Base-by-base conservation (phyloP, 257 asterid species). In the Perilla frutescens region DNA sequence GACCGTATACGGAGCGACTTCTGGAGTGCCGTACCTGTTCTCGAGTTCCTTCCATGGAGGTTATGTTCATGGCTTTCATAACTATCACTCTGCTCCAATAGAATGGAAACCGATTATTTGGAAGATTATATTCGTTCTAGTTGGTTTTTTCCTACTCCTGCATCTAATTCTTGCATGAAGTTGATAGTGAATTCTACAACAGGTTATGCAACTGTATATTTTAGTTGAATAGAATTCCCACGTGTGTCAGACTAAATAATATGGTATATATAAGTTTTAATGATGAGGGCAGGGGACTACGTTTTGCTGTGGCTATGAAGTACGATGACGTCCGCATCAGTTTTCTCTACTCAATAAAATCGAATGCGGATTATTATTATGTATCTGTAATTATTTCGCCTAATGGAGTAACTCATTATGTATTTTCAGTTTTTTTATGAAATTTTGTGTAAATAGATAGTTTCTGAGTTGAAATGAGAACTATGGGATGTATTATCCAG, bases 21-120 rank as follows among this genome's bases (percentile, higher is more conserved):
- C 93, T 1, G 96, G 94, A 10, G 86, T 79, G 8, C 92, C 96
- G 0, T 84, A 88, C 73, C 58, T 87, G 86, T 86, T 88, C 80
- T 84, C 96, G 8, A 81, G 91, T 64, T 88, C 96, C 26, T 86
- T 86, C 62, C 96, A 80, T 8, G 98, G 96, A 40, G 96, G 93
- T 44, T 88, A 88, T 76, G 80, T 81, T 73, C 93, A 88, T 66
- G 96, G 92, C 39, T 90, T 88, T 80, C 87, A 85, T 83, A 82
- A 82, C 83, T 74, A 84, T 51, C 84, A 80, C 68, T 75, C 87
- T 13, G 69, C 66, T 76, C 87, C 76, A 4, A 72, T 79, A 32
- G 96, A 87, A 13, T 87, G 93, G 83, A 86, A 83, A 62, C 85
- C 84, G 41, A 39, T 84, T 71, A 74, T 78, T 56, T 76, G 80